A percentile compares a stretch with the other conserved stretches of the same genome.
These are phyloP conservation scores for Pythium chondricola DNA, from an alignment of 352 stramenopile species.

Conservation along the genomic window DNA sequence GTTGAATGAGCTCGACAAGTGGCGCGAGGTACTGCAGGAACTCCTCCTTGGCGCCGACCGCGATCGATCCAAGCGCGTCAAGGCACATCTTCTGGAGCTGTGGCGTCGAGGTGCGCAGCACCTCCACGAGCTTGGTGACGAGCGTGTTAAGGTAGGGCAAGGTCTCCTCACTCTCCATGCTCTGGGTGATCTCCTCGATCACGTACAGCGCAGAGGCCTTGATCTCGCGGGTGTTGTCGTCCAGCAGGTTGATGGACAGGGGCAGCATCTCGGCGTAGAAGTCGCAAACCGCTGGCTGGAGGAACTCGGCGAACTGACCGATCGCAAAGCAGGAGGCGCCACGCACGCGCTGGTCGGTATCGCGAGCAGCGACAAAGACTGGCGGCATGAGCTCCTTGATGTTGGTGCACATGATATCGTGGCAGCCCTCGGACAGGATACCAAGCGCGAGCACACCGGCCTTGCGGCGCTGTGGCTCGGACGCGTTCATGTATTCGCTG, in stretches of 20 bases:
- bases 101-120: conserved; percentile 89
- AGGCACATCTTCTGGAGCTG: conserved; percentile 97
- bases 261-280: conserved; percentile 95
- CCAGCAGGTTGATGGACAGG: conserved; percentile 92
- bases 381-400: conserved; percentile 90
- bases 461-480: conserved; percentile 90
- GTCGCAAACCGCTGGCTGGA: conserved; percentile 95
- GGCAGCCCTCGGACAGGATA: conserved; percentile 96
- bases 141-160: conserved; percentile 93
- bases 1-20: conserved; percentile 82
- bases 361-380: conserved; percentile 88
- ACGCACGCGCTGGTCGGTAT: conserved; percentile 91
- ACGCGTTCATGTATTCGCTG: conserved; percentile 88
- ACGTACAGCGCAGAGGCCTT: conserved; percentile 97
- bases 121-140: conserved; percentile 92
- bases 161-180: conserved; percentile 93
- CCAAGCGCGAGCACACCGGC: conserved; percentile 94
- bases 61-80: conserved; percentile 93
- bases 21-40: conserved; percentile 95
- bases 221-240: conserved; percentile 91
- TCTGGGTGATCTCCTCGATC: conserved; percentile 98
- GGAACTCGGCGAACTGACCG: conserved; percentile 97
- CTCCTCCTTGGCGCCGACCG: conserved; percentile 94
- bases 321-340: conserved; percentile 97
- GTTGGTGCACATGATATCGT: conserved; percentile 93